Conservation (phyloP, 2,329 filamentous ascomycete genomes). For the Pyricularia grisea region DNA sequence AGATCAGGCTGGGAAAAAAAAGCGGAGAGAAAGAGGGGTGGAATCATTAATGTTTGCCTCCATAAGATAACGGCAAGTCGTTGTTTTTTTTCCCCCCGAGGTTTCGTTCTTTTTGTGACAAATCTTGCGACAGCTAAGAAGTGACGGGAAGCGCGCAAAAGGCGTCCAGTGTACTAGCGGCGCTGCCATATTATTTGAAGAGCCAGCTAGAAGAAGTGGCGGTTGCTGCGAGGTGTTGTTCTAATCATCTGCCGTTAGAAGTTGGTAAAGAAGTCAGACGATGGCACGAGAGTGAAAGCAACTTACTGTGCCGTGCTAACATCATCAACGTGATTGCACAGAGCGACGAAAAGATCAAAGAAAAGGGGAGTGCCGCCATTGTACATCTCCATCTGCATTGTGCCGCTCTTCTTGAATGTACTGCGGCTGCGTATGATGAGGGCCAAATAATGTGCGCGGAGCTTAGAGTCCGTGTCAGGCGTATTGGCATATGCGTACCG, state of each 20-base stretch:
- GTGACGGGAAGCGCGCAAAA: neutral
- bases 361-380: slow-evolving; percentile 73
- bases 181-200: neutral
- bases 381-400: slow-evolving; percentile 94
- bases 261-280: neutral
- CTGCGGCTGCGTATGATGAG: slow-evolving; percentile 81
- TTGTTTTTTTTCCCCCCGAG: neutral
- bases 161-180: neutral
- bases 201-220: slow-evolving; percentile 20
- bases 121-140: neutral
- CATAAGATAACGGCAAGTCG: neutral
- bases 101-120: neutral
- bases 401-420: slow-evolving; percentile 88
- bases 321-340: slow-evolving; percentile 82
- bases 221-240: slow-evolving; percentile 36
- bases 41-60: neutral
- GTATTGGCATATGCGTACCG: slow-evolving; percentile 85
- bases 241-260: slow-evolving; percentile 6
- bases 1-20: neutral
- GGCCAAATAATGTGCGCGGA: slow-evolving; percentile 83
- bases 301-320: slow-evolving; percentile 48
- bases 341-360: slow-evolving; percentile 87
- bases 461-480: slow-evolving; percentile 80
- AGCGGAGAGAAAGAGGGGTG: neutral
- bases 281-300: neutral